phyloP scores from a whole-genome alignment of 1,284 basidiomycete species.

The Tilletia caries region DNA sequence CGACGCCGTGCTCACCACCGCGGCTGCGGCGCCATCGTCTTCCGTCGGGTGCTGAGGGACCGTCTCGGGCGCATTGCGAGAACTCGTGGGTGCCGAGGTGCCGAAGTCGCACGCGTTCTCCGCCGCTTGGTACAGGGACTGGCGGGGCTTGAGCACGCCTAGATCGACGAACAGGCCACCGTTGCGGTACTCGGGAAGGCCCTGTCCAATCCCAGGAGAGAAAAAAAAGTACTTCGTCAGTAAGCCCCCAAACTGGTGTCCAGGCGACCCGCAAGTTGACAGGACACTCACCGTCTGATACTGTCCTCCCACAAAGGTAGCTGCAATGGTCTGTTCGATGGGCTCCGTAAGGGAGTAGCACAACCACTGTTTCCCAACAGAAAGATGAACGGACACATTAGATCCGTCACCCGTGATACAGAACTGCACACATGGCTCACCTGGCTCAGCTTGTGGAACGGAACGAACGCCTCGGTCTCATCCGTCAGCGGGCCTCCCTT shows the following conservation, averaged over 20 bases:
- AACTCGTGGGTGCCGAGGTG: not conserved
- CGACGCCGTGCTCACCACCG: constrained; percentile 57
- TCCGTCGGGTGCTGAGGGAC: constrained; percentile 31
- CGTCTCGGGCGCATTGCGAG: constrained; percentile 59
- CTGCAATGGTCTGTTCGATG: constrained; percentile 60
- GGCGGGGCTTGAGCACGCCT: constrained; percentile 55
- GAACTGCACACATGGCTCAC: not conserved
- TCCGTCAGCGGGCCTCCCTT: not conserved
- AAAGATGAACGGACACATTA: not conserved
- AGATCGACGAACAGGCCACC: constrained; percentile 78
- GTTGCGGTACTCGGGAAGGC: constrained; percentile 42
- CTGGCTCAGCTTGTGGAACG: constrained; percentile 78
- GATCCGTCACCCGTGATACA: not conserved
- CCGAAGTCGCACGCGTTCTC: constrained; percentile 12
- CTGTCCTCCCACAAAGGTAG: constrained; percentile 71
- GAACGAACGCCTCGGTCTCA: constrained; percentile 65
- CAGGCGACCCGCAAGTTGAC: constrained; percentile 71
- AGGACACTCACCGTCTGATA: constrained; percentile 64
- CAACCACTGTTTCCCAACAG: constrained; percentile 63
- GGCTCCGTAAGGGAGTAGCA: constrained; percentile 41
- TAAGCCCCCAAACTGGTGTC: constrained; percentile 62
- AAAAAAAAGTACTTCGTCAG: not conserved
- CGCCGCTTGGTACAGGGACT: constrained; percentile 17
- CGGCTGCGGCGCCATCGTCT: constrained; percentile 54
- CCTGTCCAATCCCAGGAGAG: constrained; percentile 1